Conservation (phyloP, 1,284 basidiomycete species). For the Rhodotorula mucilaginosa region DNA sequence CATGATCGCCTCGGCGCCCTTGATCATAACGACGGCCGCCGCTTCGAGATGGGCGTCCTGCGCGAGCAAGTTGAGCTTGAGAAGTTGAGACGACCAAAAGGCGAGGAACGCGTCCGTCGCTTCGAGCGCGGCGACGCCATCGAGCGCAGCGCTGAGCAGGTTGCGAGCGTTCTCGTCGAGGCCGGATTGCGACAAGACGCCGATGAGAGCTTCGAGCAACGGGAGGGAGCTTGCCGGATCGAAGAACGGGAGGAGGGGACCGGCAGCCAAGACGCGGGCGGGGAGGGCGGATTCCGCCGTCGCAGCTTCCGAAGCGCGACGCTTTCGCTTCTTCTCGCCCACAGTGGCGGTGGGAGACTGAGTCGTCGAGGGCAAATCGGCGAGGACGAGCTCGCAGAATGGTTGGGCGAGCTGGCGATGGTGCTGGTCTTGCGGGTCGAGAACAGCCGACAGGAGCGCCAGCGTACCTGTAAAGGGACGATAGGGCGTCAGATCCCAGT, state of each 20-base stretch:
- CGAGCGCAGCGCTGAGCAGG: slow-evolving; percentile 13
- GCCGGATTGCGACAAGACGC: not conserved
- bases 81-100: slow-evolving; percentile 26
- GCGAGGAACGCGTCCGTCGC: slow-evolving; percentile 4
- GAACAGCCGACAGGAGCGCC: not conserved
- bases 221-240: slow-evolving; percentile 5
- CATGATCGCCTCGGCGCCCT: slow-evolving; percentile 22
- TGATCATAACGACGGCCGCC: slow-evolving; percentile 11
- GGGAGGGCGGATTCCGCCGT: not conserved
- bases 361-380: slow-evolving; percentile 5
- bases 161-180: not conserved
- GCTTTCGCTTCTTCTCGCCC: slow-evolving; percentile 17
- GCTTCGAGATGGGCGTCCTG: not conserved
- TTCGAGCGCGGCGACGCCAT: slow-evolving; percentile 7
- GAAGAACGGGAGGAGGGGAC: slow-evolving; percentile 29
- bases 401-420: slow-evolving; percentile 17
- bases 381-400: slow-evolving; percentile 13
- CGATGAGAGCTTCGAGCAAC: slow-evolving; percentile 14
- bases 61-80: slow-evolving; percentile 13
- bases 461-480: slow-evolving; percentile 1
- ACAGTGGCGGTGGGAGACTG: no score
- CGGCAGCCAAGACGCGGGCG: slow-evolving; percentile 15
- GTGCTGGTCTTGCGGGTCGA: not conserved
- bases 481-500: not conserved
- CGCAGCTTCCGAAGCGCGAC: not conserved